Evolutionary conservation across 306 rosid species (phyloP), one percentile per base, ranked within the genome.

Genomic region (Malus asiatica): DNA sequence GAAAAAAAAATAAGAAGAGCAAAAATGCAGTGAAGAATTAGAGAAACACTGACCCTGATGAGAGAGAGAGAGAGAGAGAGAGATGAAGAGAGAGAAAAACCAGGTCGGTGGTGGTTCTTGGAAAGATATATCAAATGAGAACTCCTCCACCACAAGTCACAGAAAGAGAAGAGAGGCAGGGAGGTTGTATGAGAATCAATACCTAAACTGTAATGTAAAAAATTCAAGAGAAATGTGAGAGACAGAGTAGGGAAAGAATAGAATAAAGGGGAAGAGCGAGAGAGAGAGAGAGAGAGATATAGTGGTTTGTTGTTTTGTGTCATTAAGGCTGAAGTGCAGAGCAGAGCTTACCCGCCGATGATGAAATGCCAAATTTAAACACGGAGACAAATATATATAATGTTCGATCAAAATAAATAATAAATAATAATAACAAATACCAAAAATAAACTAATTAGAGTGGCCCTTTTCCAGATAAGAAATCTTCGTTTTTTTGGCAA

Each of bases 241-340:
- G 53, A 14, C 18, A 4, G 20, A 48, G 55, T 48, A 48, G 67
- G 66, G 38, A 74, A 62, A 69, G 80, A 68, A 60, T 61, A 44
- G 77, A 74, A 74, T 74, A 74, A 74, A 74, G 51, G 76, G 88
- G 68, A 44, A 13, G 46, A 22, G 59, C 4, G 11, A 11, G 12
- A 3, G 68, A 70, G 46, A 58, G 46, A 66, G 78, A 27, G 73
- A 27, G 59, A 57, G 70, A 55, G 68, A 69, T 66, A 35, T 71
- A 0, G 68, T 82, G 75, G 79, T 59, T 77, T 80, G 82, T 86
- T 88, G 86, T 91, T 69, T 84, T 83, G 79, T 77, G 84, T 80
- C 78, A 13, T 48, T 46, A 81, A 78, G 66, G 74, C 85, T 79
- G 77, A 71, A 83, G 57, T 64, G 79, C 84, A 51, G 83, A 73